Evolutionary conservation across 768 basidiomycete species (phyloP), one percentile per base, ranked within the genome.

Genomic region (Pleurotus pulmonarius): DNA sequence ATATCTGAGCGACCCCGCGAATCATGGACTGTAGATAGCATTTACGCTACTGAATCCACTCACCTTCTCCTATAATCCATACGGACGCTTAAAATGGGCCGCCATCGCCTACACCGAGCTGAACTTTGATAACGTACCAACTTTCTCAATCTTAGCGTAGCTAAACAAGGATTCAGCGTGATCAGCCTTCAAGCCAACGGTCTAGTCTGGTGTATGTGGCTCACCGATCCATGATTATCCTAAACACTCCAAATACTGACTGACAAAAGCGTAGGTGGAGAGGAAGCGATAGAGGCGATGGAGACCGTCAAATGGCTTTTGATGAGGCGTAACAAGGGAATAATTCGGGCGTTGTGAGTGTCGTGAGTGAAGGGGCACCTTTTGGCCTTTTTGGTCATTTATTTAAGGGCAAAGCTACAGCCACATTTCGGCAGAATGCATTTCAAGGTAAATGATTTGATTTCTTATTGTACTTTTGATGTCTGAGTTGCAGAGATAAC

Each of bases 81-180:
- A 16, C 37, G 18, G 43, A n/a, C 26, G 26, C 13, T 57, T 44
- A 34, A 25, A 49, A 51, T 49, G 46, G 25, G 12, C 40, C 18
- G 26, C 46, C 22, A 24, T 46, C 18, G 37, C 18, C 7, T 11
- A 22, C 11, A 20, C 13, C 12, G 41, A 41, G 18, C 24, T 20
- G 56, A 53, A 58, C 58, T 49, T 55, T 55, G 45, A 62, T 61
- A 63, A 87, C 92, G 76, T 75, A 97, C 95, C 95, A 65, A 98
- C 85, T 87, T 98, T 98, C 78, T 98, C 95, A 63, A 98, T 85
- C 82, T 95, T 97, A 60, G 92, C 88, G 73, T 98, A 98, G 66
- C 96, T 96, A 59, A 69, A 61, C 45, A 62, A 52, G 40, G 43
- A 9, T 58, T 58, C 49, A 57, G 53, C 54, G 55, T 57, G 57